Evolutionary conservation across 2,329 filamentous ascomycete genomes (phyloP), one percentile per base, ranked within the genome.

Genomic region (Cercospora berteroae): DNA sequence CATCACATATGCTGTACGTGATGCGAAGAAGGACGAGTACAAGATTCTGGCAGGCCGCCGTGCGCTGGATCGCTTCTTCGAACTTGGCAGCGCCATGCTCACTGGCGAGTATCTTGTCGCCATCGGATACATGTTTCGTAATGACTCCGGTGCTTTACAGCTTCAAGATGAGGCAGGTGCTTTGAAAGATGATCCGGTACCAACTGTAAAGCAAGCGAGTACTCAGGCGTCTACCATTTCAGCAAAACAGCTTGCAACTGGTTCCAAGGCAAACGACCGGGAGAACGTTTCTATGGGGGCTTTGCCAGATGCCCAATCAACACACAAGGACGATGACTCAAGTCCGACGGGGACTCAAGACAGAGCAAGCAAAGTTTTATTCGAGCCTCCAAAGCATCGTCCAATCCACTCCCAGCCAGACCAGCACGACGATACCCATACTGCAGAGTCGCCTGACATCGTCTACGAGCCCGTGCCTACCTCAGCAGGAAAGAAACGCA

Each of bases 1-100:
- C n/a, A 63, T 63, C 29, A 33, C 42, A 1, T 63, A 63, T 56
- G 60, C 44, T 23, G 48, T 63, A 9, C 25, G 60, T 3, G 48
- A 55, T n/a, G 27, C 31, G 27, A 63, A 63, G 48, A 63, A 56
- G 25, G 18, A 18, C 2, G 9, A 39, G 7, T 63, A 33, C 18
- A 42, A 42, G 20, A 2, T 2, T 8, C 13, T 52, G 2, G 55
- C n/a, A 12, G 60, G 60, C 12, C 18, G 12, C 4, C 12, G 8
- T n/a, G 60, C 60, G 18, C 33, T 50, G 12, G n/a, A 33, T 23
- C 10, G 16, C 12, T 18, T 63, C 5, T 63, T 63, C 20, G n/a
- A 16, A 5, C 5, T 42, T 6, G 60, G 60, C 29, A 56, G 44
- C 20, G 18, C 18, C 18, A 63, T 63, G 60, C 29, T 63, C 27